phyloP scores from a whole-genome alignment of 1,284 basidiomycete species.

The Cutaneotrichosporon mucoides region DNA sequence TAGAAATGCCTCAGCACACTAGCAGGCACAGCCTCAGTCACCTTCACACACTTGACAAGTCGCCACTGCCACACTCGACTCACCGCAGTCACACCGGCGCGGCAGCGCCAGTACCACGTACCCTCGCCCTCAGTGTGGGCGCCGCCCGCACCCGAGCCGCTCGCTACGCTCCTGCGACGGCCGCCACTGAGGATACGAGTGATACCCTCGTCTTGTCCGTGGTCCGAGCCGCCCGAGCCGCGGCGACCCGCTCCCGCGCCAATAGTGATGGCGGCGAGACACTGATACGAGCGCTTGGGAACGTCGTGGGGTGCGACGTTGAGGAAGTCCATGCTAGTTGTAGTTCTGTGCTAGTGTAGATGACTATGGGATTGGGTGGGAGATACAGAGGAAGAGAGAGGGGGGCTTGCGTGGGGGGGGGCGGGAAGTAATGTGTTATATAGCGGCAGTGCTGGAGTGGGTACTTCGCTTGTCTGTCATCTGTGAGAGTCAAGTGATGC shows the following conservation, averaged over 20 bases:
- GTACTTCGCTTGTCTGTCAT: too few species aligned
- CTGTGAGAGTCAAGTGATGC: too few species aligned
- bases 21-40: background rate
- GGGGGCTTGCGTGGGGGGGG: too few species aligned
- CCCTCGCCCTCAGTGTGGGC: slow-evolving; percentile 19
- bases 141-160: slow-evolving; percentile 22
- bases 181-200: slow-evolving; percentile 34
- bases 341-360: too few species aligned
- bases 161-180: slow-evolving; percentile 30
- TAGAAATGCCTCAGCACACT: too few species aligned
- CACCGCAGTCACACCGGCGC: slow-evolving; percentile 39
- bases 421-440: too few species aligned
- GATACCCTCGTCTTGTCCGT: slow-evolving; percentile 22
- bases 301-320: slow-evolving; percentile 6
- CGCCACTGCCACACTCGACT: slow-evolving; percentile 11
- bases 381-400: background rate
- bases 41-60: background rate
- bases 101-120: slow-evolving; percentile 44
- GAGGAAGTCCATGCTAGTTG: slow-evolving; percentile 35
- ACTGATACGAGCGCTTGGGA: slow-evolving; percentile 40
- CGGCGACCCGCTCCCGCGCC: slow-evolving; percentile 22
- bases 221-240: slow-evolving; percentile 25
- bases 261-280: slow-evolving; percentile 37
- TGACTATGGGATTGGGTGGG: background rate
- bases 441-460: too few species aligned